phyloP scores from a whole-genome alignment of 768 basidiomycete species.

The Collybia sordida region DNA sequence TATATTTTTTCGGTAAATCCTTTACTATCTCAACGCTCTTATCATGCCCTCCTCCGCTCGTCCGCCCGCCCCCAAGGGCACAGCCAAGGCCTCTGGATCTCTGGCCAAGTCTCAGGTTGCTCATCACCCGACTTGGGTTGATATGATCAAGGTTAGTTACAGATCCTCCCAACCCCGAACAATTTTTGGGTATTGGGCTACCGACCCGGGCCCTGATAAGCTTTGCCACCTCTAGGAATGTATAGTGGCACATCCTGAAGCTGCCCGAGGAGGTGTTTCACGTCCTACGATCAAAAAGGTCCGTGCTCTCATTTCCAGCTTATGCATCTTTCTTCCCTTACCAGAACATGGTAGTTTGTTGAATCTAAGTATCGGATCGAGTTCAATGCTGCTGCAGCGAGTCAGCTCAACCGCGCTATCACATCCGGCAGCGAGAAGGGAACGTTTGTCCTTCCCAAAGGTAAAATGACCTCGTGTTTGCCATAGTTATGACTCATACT shows the following conservation, averaged over 20 bases:
- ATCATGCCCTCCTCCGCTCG: slow-evolving; percentile 27
- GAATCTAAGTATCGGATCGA: slow-evolving; percentile 81
- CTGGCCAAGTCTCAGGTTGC: slow-evolving; percentile 35
- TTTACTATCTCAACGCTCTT: not conserved
- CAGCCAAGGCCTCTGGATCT: slow-evolving; percentile 31
- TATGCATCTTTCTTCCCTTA: slow-evolving; percentile 11
- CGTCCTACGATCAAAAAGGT: slow-evolving; percentile 83
- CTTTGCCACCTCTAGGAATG: slow-evolving; percentile 49
- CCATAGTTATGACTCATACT: slow-evolving; percentile 5
- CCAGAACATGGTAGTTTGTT: slow-evolving; percentile 55
- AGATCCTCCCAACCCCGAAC: slow-evolving; percentile 24
- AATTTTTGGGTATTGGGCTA: not conserved
- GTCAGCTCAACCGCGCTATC: slow-evolving; percentile 84
- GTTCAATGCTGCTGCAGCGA: slow-evolving; percentile 68
- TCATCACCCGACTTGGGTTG: slow-evolving; percentile 68
- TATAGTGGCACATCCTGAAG: slow-evolving; percentile 69
- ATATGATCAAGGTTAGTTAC: slow-evolving; percentile 72
- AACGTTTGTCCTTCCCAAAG: slow-evolving; percentile 51
- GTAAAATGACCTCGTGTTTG: slow-evolving; percentile 20
- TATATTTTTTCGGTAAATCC: not conserved
- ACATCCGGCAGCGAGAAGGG: slow-evolving; percentile 48
- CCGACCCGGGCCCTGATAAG: slow-evolving; percentile 13
- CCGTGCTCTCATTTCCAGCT: slow-evolving; percentile 13
- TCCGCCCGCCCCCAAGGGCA: slow-evolving; percentile 37
- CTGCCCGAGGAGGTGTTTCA: slow-evolving; percentile 75